A percentile compares a stretch with the other conserved stretches of the same genome.
phyloP scores from a whole-genome alignment of 306 rosid species.

The Pyrus pyrifolia region DNA sequence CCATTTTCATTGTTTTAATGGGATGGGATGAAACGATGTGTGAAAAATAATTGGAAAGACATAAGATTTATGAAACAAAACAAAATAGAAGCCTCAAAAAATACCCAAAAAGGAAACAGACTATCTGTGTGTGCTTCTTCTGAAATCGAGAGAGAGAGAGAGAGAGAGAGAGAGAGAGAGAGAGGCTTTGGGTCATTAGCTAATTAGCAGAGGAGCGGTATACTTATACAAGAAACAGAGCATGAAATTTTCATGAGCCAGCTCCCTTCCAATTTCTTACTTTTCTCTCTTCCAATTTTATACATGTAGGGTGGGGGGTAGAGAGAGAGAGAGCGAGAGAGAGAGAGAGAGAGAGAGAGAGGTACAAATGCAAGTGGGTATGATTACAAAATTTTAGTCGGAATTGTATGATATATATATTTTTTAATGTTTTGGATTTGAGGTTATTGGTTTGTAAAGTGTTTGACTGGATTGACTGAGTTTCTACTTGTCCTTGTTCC shows the following conservation, averaged over 20 bases:
- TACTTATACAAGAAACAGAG: neutral
- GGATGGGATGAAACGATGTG: constrained; percentile 56
- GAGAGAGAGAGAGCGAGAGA: neutral
- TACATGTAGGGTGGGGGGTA: constrained; percentile 1
- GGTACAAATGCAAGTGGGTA: constrained; percentile 26
- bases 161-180: neutral
- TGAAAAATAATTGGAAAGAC: neutral
- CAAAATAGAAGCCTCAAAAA: neutral
- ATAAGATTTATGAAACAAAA: neutral
- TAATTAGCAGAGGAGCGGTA: constrained; percentile 1
- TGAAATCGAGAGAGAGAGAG: neutral
- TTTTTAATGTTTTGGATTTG: neutral
- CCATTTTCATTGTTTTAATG: constrained; percentile 93
- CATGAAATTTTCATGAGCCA: constrained; percentile 29
- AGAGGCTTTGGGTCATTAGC: neutral
- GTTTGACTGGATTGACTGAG: constrained; percentile 47
- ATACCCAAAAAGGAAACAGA: constrained; percentile 7
- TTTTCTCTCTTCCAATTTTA: constrained; percentile 10
- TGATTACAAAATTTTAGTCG: constrained; percentile 10
- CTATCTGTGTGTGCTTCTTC: neutral
- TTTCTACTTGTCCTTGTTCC: neutral
- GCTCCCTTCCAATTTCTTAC: constrained; percentile 31
- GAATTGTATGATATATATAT: neutral
- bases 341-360: constrained; percentile 7
- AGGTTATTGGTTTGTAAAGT: constrained; percentile 24